These are phyloP conservation scores for Xerocomus potaroensis DNA, from an alignment of 768 basidiomycete species.

Conservation along the genomic window DNA sequence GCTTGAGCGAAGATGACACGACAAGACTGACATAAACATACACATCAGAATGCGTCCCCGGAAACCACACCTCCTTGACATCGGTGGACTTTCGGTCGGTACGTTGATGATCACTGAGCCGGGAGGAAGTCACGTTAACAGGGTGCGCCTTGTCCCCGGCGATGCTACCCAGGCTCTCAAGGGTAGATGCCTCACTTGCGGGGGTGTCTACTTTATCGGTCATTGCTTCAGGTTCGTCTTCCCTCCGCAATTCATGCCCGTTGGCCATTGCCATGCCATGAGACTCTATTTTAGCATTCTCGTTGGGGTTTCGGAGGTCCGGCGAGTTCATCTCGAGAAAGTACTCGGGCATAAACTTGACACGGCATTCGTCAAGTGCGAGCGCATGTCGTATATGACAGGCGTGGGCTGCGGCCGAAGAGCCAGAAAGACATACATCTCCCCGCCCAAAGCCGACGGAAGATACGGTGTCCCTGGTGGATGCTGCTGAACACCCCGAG, in stretches of 20 bases:
- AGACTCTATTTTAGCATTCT: slow-evolving; percentile 24
- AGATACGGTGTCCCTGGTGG: slow-evolving; percentile 57
- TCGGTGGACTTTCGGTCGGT: slow-evolving; percentile 5
- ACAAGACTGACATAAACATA: slow-evolving; percentile 3
- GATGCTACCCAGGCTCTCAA: background rate
- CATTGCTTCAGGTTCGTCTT: background rate
- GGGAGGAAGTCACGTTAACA: background rate
- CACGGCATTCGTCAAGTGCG: slow-evolving; percentile 55
- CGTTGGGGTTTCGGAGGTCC: slow-evolving; percentile 7
- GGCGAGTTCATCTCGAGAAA: slow-evolving; percentile 24
- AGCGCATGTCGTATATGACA: slow-evolving; percentile 58
- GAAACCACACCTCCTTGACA: slow-evolving; percentile 62
- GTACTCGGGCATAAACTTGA: slow-evolving; percentile 50
- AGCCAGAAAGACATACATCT: slow-evolving; percentile 48
- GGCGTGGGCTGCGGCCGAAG: slow-evolving; percentile 49
- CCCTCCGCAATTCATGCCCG: background rate
- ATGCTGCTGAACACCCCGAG: background rate
- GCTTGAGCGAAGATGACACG: background rate
- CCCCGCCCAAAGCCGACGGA: slow-evolving; percentile 52
- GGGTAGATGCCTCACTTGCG: slow-evolving; percentile 1
- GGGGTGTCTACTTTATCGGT: background rate
- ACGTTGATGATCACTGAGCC: background rate
- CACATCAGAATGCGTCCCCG: slow-evolving; percentile 39
- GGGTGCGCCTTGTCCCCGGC: background rate
- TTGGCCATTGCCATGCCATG: background rate